Percentiles rank a stretch among this genome's conserved stretches.
Evolutionary conservation across 495 filamentous ascomycete genomes (phyloP).

Genomic region (Hypoxylon perforatum): DNA sequence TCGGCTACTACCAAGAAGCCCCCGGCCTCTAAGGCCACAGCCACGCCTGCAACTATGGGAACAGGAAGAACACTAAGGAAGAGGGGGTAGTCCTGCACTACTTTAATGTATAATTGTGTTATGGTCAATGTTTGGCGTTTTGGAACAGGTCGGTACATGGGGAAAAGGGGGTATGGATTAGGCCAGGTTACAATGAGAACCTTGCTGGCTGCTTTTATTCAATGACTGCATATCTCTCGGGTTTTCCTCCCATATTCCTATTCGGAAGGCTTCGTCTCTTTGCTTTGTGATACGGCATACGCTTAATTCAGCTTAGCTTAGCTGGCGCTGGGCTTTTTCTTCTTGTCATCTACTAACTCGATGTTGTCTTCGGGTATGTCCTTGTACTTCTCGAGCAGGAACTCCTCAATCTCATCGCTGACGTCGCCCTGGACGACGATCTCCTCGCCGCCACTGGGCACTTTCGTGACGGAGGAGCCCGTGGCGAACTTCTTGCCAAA

Average conservation of each 20-base stretch:
- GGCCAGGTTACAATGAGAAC: constrained; percentile 37
- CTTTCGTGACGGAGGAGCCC: constrained; percentile 90
- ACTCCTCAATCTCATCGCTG: constrained; percentile 93
- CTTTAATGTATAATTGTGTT: constrained; percentile 26
- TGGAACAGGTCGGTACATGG: constrained; percentile 11
- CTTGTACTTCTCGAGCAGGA: constrained; percentile 84
- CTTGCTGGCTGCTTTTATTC: constrained; percentile 28
- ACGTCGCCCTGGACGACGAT: constrained; percentile 98
- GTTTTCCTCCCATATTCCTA: neutral
- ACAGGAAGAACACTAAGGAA: constrained; percentile 63
- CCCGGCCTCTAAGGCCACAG: constrained; percentile 46
- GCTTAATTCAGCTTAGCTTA: constrained; percentile 3
- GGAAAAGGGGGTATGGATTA: constrained; percentile 14
- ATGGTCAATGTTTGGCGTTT: constrained; percentile 20
- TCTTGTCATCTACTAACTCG: constrained; percentile 92
- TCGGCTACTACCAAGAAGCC: constrained; percentile 54
- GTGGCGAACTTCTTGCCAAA: constrained; percentile 95
- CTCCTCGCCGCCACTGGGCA: constrained; percentile 86
- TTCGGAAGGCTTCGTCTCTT: neutral
- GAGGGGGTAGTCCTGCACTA: constrained; percentile 49
- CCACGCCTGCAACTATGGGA: constrained; percentile 46
- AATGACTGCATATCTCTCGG: constrained; percentile 4
- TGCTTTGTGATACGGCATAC: constrained; percentile 12
- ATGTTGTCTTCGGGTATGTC: constrained; percentile 93
- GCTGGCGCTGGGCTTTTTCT: constrained; percentile 72